Conservation (phyloP, 2,329 filamentous ascomycete species). For the Stromatinia cepivora region DNA sequence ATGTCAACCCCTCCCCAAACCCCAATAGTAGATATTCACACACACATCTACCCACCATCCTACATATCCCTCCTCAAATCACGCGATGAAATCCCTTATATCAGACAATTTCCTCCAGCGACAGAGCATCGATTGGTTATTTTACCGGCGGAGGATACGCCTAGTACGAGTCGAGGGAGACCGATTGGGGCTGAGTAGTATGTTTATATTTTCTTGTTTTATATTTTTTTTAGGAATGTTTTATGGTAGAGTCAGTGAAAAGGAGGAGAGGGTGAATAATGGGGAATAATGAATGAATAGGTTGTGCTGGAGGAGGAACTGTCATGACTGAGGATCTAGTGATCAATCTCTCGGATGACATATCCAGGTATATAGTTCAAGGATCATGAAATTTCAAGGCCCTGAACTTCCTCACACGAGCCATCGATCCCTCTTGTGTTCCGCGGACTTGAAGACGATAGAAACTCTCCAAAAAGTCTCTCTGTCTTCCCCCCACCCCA, state of each 20-base stretch:
- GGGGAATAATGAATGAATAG: background rate
- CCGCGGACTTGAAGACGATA: background rate
- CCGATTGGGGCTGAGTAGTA: constrained; percentile 84
- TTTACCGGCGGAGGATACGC: constrained; percentile 57
- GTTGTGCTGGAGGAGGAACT: background rate
- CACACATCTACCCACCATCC: constrained; percentile 67
- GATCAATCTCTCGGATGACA: background rate
- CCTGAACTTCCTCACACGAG: background rate
- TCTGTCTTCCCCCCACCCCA: background rate
- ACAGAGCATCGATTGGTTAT: constrained; percentile 66
- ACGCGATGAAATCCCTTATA: constrained; percentile 65
- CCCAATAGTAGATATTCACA: constrained; percentile 65
- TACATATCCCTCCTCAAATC: constrained; percentile 62
- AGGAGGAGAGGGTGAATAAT: too few species aligned
- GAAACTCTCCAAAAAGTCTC: background rate
- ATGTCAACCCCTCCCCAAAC: constrained; percentile 34
- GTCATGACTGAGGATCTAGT: background rate
- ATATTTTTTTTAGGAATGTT: background rate
- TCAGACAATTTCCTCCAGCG: constrained; percentile 61
- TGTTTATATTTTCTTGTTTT: background rate
- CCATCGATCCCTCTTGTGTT: background rate
- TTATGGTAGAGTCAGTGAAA: background rate
- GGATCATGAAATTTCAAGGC: background rate
- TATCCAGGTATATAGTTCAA: background rate
- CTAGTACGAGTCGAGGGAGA: constrained; percentile 66